phyloP scores from a whole-genome alignment of 371 early-diverging fungal genomes.

The Saksenaea vasiformis region DNA sequence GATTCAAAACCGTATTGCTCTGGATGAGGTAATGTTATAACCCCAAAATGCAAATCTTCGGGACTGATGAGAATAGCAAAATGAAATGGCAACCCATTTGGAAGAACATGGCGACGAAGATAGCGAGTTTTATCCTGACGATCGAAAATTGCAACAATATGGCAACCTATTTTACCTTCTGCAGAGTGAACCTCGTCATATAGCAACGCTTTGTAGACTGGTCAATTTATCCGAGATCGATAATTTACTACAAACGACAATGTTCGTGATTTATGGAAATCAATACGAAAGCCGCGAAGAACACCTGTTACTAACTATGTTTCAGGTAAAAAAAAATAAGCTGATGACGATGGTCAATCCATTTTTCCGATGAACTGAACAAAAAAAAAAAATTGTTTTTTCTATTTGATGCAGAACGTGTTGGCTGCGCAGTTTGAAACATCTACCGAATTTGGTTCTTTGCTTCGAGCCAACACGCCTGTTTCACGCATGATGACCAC shows the following conservation, averaged over 20 bases:
- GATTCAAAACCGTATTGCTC: conserved; percentile 92
- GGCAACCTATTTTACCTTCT: conserved; percentile 94
- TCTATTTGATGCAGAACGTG: conserved; percentile 60
- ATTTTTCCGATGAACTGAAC: not conserved
- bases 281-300: conserved; percentile 97
- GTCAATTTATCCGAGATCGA: conserved; percentile 92
- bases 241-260: conserved; percentile 90
- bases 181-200: conserved; percentile 91
- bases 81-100: conserved; percentile 74
- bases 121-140: conserved; percentile 76
- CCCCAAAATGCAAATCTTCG: not conserved
- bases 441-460: conserved; percentile 83
- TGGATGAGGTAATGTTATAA: conserved; percentile 65
- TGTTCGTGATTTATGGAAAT: conserved; percentile 96
- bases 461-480: conserved; percentile 94
- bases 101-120: conserved; percentile 75
- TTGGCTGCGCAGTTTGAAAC: conserved; percentile 91
- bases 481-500: conserved; percentile 97
- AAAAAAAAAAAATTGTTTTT: not conserved
- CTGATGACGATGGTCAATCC: not conserved
- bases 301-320: conserved; percentile 92
- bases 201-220: conserved; percentile 82
- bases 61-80: conserved; percentile 52
- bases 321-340: conserved; percentile 65
- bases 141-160: conserved; percentile 83